Evolutionary conservation across 2,329 filamentous ascomycete species (phyloP), one percentile per base, ranked within the genome.

Genomic region (Aspergillus carbonarius): DNA sequence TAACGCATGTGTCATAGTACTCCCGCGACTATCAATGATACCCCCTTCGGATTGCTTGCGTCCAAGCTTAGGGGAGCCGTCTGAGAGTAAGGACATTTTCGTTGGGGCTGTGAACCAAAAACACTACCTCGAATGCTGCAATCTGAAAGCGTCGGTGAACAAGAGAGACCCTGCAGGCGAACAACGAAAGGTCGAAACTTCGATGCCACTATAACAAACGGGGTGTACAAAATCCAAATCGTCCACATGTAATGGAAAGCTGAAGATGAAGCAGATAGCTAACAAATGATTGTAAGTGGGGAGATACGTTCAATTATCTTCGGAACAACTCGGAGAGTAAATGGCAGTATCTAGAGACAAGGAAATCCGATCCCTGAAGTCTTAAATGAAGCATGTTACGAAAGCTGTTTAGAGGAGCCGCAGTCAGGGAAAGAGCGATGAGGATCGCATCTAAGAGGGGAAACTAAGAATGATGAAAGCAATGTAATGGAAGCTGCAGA

Each of bases 31-130:
- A 2, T 44, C 64, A 58, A 50, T 23, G 18, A 23, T 61, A 54
- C 42, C 64, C 17, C 60, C 66, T 23, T 63, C 64, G 15, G 68
- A 66, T 5, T 57, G 60, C 46, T 68, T 71, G 54, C 67, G 66
- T 53, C 60, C 61, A 55, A 64, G 59, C 30, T 60, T 68, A 27
- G 70, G 60, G 30, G 71, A 68, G 20, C 59, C 63, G 15, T 62
- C 61, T 25, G 66, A 62, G 25, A 68, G 55, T 35, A 71, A 65
- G 55, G 72, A 67, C 72, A 75, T 74, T 13, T 50, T 20, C 66
- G 56, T 46, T 32, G 23, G 55, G 50, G 30, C 39, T 18, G 39
- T 32, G 18, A 55, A 18, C 30, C 53, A 57, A 39, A 13, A 27
- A 15, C 42, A 34, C 18, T 35, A 42, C 34, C 34, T 34, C 48